These are phyloP conservation scores for Glycine soja DNA, from an alignment of 306 rosid species.

Conservation along the genomic window DNA sequence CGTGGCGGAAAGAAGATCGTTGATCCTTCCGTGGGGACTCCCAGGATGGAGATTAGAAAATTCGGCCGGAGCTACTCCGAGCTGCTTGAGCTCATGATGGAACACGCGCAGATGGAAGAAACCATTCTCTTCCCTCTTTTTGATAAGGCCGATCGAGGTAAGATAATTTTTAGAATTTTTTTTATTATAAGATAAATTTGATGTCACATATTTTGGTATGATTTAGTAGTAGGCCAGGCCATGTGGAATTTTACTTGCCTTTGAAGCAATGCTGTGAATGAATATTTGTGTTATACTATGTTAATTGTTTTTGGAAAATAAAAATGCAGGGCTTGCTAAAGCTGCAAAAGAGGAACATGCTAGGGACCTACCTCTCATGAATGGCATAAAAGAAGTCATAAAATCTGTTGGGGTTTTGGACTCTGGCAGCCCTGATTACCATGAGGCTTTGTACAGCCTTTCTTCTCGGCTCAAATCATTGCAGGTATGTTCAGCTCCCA, in stretches of 20 bases:
- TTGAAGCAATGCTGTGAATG: slow-evolving; percentile 46
- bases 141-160: slow-evolving; percentile 79
- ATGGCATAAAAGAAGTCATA: slow-evolving; percentile 89
- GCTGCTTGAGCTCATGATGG: slow-evolving; percentile 78
- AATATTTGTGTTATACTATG: neutral
- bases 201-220: too few species aligned
- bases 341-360: slow-evolving; percentile 90
- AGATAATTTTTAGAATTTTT: too few species aligned
- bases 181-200: too few species aligned
- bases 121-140: slow-evolving; percentile 77
- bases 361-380: slow-evolving; percentile 92
- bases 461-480: slow-evolving; percentile 69
- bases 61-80: slow-evolving; percentile 79
- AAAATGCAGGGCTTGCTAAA: slow-evolving; percentile 68
- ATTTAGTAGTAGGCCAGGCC: too few species aligned
- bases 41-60: slow-evolving; percentile 80
- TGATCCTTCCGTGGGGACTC: slow-evolving; percentile 77
- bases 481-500: slow-evolving; percentile 54
- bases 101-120: slow-evolving; percentile 94
- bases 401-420: slow-evolving; percentile 80
- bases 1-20: slow-evolving; percentile 74
- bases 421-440: slow-evolving; percentile 63
- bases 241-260: slow-evolving; percentile 44
- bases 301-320: neutral
- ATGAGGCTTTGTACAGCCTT: slow-evolving; percentile 67